Evolutionary conservation across 1,284 basidiomycete genomes (phyloP).

Genomic region (Ustilago esculenta): DNA sequence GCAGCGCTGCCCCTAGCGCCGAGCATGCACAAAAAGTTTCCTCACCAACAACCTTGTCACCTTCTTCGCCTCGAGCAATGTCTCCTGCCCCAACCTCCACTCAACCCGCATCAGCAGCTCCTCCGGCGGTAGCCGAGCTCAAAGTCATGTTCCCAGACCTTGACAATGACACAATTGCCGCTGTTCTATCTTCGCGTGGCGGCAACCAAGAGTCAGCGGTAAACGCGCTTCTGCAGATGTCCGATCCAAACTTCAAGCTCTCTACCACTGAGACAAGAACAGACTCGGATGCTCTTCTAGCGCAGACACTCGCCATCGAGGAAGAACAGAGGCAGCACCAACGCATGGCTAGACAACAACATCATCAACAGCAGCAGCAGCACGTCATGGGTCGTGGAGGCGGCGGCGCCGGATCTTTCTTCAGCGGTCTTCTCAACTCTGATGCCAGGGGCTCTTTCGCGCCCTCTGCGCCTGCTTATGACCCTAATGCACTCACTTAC

Average conservation of each 20-base stretch:
- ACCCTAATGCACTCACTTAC: slow-evolving; percentile 53
- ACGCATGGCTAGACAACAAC: slow-evolving; percentile 21
- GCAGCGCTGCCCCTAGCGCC: slow-evolving; percentile 5
- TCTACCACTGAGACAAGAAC: slow-evolving; percentile 27
- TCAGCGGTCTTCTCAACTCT: slow-evolving; percentile 29
- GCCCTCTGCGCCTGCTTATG: slow-evolving; percentile 32
- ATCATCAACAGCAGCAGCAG: slow-evolving; percentile 33
- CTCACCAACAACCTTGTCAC: slow-evolving; percentile 46
- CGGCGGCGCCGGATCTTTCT: slow-evolving; percentile 40
- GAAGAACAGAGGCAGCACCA: slow-evolving; percentile 42
- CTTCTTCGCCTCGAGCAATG: slow-evolving; percentile 39
- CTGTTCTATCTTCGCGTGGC: slow-evolving; percentile 50
- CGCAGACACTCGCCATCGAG: slow-evolving; percentile 47
- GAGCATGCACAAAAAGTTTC: slow-evolving; percentile 15
- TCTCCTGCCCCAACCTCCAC: slow-evolving; percentile 21
- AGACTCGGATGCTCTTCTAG: slow-evolving; percentile 53
- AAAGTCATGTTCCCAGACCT: slow-evolving; percentile 58
- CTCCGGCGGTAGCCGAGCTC: slow-evolving; percentile 46
- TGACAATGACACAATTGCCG: slow-evolving; percentile 53
- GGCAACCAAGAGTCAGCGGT: slow-evolving; percentile 55
- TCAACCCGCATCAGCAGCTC: slow-evolving; percentile 1
- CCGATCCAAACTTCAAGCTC: slow-evolving; percentile 54
- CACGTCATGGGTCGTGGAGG: slow-evolving; percentile 24
- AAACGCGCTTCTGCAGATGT: slow-evolving; percentile 58
- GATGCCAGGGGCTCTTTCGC: slow-evolving; percentile 13